Evolutionary conservation across 441 rosid genomes (phyloP), one percentile per base, ranked within the genome.

Genomic region (Cnidoscolus chayamansa): DNA sequence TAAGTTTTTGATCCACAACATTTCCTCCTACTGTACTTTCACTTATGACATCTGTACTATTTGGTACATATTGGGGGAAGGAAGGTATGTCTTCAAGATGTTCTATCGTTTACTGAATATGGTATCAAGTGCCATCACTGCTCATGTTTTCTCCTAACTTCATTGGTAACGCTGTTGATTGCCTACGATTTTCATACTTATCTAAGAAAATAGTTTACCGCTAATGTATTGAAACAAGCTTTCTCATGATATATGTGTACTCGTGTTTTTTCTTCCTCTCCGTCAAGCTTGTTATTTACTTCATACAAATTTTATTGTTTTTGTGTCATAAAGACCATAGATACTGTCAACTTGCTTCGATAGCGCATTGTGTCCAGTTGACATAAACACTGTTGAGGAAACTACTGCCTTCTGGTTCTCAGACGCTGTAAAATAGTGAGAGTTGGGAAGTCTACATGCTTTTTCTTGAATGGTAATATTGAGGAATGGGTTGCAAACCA

Each of bases 1-100:
- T 95, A 87, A 88, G 97, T 83, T 82, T 63, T 63, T 57, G 15
- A 20, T 79, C 48, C 67, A 48, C 48, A 32, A 16, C 37, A 13
- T 45, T 3, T 66, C 25, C 25, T 25, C 25, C 25, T 25, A 25
- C 25, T 25, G 25, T 25, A 25, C 25, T 25, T 25, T 25, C 25
- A 25, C 25, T 25, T 25, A 25, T 25, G 25, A 25, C 25, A 25
- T 25, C 25, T 25, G 25, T n/a, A 11, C n/a, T 63, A 43, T 51
- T 66, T 50, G 32, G 32, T 12, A 40, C 5, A n/a, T 62, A 25
- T 71, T 71, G 25, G 6, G 51, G 32, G 12, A 20, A 51, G 19
- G 13, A 32, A 50, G 17, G 43, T 40, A 60, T 59, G 54, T 19
- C 53, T 4, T 62, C 50, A 19, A 20, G 15, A 51, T 72, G 67